These are phyloP conservation scores for Glarea lozoyensis DNA, from an alignment of 495 filamentous ascomycete genomes.

Conservation along the genomic window DNA sequence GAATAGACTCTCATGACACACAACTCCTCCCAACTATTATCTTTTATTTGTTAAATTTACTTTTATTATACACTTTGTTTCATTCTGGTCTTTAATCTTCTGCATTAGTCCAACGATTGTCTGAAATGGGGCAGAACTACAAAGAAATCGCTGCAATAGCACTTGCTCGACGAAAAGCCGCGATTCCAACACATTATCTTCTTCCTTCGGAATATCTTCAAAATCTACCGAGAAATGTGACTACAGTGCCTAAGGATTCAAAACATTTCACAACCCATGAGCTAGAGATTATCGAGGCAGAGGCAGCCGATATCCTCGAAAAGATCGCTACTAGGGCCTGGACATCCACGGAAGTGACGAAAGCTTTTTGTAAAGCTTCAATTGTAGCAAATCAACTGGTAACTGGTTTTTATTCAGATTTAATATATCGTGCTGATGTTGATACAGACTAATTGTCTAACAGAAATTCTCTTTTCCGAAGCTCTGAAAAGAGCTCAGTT, in stretches of 20 bases:
- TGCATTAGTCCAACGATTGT: neutral
- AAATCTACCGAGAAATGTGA: constrained; percentile 18
- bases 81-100: neutral
- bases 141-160: constrained; percentile 19
- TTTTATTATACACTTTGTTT: neutral
- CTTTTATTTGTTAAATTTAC: neutral
- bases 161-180: constrained; percentile 19
- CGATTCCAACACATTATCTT: constrained; percentile 19
- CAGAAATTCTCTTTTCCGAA: constrained; percentile 47
- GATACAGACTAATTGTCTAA: constrained; percentile 46
- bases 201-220: constrained; percentile 12
- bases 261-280: constrained; percentile 30
- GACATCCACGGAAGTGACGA: constrained; percentile 44
- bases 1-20: too few species aligned
- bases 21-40: neutral
- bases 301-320: constrained; percentile 39
- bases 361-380: constrained; percentile 50
- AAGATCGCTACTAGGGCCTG: constrained; percentile 37
- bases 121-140: constrained; percentile 20
- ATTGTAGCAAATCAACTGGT: constrained; percentile 24
- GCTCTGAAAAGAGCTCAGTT: constrained; percentile 42
- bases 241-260: constrained; percentile 15
- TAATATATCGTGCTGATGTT: constrained; percentile 2
- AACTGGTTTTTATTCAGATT: neutral
- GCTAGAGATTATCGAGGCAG: constrained; percentile 49